Evolutionary conservation across 176 grass and related monocot species (phyloP).

Genomic region (Aegilops sharonensis): DNA sequence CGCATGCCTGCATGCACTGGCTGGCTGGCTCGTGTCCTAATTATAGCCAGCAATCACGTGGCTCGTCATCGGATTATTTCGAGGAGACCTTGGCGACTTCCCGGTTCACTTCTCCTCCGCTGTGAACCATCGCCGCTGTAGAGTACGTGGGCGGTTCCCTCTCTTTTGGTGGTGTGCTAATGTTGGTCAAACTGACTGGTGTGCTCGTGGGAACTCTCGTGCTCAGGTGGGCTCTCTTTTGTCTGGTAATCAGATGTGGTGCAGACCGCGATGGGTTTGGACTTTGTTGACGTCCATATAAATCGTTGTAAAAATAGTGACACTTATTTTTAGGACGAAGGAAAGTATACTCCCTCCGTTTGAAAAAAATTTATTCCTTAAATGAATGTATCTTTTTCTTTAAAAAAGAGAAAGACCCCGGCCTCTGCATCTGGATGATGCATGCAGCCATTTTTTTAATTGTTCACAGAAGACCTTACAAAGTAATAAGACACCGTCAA

Average conservation of each 20-base stretch:
- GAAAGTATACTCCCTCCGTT: too few species aligned
- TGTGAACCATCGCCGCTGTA: background rate
- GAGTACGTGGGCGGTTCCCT: background rate
- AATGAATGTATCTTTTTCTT: too few species aligned
- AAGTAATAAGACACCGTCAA: too few species aligned
- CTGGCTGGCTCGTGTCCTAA: background rate
- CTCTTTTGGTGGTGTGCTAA: constrained; percentile 12
- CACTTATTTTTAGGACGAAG: too few species aligned
- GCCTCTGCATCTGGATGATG: too few species aligned
- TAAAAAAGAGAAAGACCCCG: too few species aligned
- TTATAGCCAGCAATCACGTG: background rate
- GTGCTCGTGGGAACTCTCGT: background rate
- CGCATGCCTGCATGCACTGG: background rate
- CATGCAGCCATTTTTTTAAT: too few species aligned
- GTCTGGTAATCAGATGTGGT: constrained; percentile 16
- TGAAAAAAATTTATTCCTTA: too few species aligned
- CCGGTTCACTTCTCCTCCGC: background rate
- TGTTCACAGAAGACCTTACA: too few species aligned
- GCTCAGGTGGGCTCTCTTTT: background rate
- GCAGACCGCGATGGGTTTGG: constrained; percentile 12
- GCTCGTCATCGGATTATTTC: background rate
- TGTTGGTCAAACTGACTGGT: constrained; percentile 4
- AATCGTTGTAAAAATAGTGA: too few species aligned
- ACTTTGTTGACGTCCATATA: background rate
- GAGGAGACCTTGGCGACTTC: background rate